Conservation (phyloP, 2,329 filamentous ascomycete genomes). For the Monosporascus ibericus region DNA sequence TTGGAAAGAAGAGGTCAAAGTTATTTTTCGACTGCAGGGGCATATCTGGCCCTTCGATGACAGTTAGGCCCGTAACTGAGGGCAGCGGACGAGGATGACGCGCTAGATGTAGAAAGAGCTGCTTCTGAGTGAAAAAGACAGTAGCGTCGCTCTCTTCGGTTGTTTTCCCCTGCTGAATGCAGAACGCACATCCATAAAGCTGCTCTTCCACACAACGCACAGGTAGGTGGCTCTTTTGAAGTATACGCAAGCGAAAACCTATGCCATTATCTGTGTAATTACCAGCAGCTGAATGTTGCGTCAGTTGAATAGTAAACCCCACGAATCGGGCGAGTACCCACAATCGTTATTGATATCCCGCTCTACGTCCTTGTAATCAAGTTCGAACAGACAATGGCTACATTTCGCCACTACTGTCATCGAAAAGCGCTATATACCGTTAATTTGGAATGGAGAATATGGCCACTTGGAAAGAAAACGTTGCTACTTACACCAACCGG, state of each 20-base stretch:
- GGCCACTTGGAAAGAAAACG: background rate
- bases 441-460: background rate
- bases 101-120: slow-evolving; percentile 47
- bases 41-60: slow-evolving; percentile 39
- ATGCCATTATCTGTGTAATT: slow-evolving; percentile 42
- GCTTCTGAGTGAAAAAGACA: slow-evolving; percentile 47
- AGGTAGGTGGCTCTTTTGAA: slow-evolving; percentile 49
- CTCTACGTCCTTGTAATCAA: slow-evolving; percentile 47
- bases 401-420: slow-evolving; percentile 44
- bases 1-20: slow-evolving; percentile 46
- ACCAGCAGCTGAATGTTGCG: slow-evolving; percentile 31
- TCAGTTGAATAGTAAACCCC: slow-evolving; percentile 2
- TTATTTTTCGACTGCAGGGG: slow-evolving; percentile 38
- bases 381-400: slow-evolving; percentile 46
- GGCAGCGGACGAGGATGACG: slow-evolving; percentile 50
- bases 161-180: slow-evolving; percentile 42
- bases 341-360: slow-evolving; percentile 43
- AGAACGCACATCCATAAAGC: slow-evolving; percentile 50
- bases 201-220: slow-evolving; percentile 45
- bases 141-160: slow-evolving; percentile 49
- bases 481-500: slow-evolving; percentile 32
- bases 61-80: slow-evolving; percentile 38
- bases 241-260: slow-evolving; percentile 46
- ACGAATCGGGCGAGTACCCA: slow-evolving; percentile 21
- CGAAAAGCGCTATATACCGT: slow-evolving; percentile 32